These are phyloP conservation scores for Penicillium lividum DNA, from an alignment of 495 filamentous ascomycete genomes.

Conservation along the genomic window DNA sequence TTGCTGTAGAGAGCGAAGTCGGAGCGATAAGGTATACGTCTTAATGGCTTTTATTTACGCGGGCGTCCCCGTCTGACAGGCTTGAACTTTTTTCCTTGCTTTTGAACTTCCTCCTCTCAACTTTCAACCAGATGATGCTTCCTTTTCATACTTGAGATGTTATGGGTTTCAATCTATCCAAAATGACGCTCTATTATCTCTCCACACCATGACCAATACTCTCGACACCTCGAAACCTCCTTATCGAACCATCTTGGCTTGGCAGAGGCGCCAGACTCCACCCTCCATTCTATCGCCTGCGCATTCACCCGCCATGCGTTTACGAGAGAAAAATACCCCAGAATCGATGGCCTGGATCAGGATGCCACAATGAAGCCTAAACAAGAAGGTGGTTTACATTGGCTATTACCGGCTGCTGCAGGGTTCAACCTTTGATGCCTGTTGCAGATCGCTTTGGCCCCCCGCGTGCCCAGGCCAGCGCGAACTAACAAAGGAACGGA, in stretches of 20 bases:
- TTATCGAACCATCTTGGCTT: slow-evolving; percentile 25
- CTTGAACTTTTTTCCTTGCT: slow-evolving; percentile 4
- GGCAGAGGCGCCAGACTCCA: slow-evolving; percentile 26
- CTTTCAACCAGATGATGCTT: not conserved
- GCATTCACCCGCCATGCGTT: slow-evolving; percentile 10
- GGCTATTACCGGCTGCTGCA: not conserved
- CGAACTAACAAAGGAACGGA: slow-evolving; percentile 5
- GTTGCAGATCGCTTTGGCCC: not conserved
- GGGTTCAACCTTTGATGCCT: not conserved
- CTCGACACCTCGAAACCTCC: slow-evolving; percentile 23
- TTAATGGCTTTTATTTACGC: slow-evolving; percentile 18
- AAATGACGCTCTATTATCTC: not conserved
- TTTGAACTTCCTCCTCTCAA: not conserved
- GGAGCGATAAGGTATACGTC: slow-evolving; percentile 23
- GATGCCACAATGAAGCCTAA: not conserved
- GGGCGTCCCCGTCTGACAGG: slow-evolving; percentile 9
- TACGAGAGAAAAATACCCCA: slow-evolving; percentile 38
- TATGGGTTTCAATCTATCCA: not conserved
- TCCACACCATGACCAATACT: slow-evolving; percentile 24
- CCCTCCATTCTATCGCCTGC: slow-evolving; percentile 15
- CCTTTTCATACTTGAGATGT: not conserved
- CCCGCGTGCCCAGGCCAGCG: not conserved
- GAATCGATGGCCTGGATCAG: slow-evolving; percentile 8
- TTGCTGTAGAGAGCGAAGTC: slow-evolving; percentile 22
- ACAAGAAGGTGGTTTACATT: slow-evolving; percentile 1